Base-by-base conservation (phyloP, 1,284 basidiomycete species). In the Ceratobasidium papillatum region DNA sequence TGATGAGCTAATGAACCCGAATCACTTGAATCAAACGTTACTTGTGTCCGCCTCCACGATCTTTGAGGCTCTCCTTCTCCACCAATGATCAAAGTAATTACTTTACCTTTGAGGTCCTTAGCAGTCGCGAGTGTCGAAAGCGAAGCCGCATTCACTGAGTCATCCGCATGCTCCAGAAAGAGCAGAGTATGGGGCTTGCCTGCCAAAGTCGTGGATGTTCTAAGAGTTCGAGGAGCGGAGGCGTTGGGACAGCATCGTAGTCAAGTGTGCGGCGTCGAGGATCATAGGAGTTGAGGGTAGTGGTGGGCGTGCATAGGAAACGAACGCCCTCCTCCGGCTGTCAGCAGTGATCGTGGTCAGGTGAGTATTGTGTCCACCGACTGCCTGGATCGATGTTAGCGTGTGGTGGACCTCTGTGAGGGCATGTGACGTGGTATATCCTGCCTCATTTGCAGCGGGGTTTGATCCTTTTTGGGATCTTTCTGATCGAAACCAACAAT, bases 121-220 rank as follows among this genome's bases (percentile, higher is more conserved):
- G 96, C 96, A 34, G 96, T 96, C 0, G 94, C 94, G 78, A 99
- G 84, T 45, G 97, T 96, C 41, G 92, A 94, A 75, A 98, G 87
- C n/a, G 93, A 92, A 9, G 89, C 90, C 4, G 94, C 88, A 77
- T 95, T 94, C 78, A 99, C 88, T 78, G 88, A 86, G 62, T 95
- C 95, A 68, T 89, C 87, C 75, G 89, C 90, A 82, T 98, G 95
- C 83, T 98, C 97, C 76, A 98, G 85, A 79, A 94, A 93, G 64
- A 98, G 90, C 22, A 98, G 88, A 0, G 94, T 89, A 81, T 91
- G 89, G 0, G 90, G 25, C 38, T 25, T 25, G 3, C 58, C 56
- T 25, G 69, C 58, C 32, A 58, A 58, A n/a, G 45, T 62, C n/a
- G 69, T 43, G 27, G 51, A 62, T 8, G 56, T 51, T 8, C 49